phyloP scores from a whole-genome alignment of 73 alveolate species.

The Uronychia binucleata region DNA sequence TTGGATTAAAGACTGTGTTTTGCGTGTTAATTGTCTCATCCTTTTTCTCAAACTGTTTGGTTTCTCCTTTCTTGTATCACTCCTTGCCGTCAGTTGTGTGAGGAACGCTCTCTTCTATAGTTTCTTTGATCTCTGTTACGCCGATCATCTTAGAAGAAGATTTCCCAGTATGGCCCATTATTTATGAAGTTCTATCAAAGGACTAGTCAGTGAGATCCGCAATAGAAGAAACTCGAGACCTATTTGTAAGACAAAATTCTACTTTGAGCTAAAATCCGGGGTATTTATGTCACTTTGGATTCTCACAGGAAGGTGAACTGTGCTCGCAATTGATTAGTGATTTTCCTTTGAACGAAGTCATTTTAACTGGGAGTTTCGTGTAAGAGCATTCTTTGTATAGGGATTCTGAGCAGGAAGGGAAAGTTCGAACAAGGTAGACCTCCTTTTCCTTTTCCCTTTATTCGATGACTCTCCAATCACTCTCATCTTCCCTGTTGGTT shows the following conservation, averaged over 20 bases:
- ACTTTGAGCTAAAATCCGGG: not conserved
- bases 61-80: not conserved
- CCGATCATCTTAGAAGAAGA: not conserved
- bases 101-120: not conserved
- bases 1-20: no score
- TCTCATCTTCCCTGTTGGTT: not conserved
- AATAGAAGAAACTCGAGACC: not conserved
- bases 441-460: not conserved
- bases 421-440: not conserved
- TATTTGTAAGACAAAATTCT: no score
- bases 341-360: not conserved
- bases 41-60: not conserved
- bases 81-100: not conserved
- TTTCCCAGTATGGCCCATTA: no score
- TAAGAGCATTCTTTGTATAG: not conserved
- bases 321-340: not conserved
- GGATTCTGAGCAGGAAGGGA: not conserved
- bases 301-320: not conserved
- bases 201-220: not conserved
- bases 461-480: not conserved
- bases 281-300: not conserved
- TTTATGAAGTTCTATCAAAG: not conserved
- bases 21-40: no score
- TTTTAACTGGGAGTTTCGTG: not conserved
- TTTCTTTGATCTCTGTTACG: not conserved